Conservation (phyloP, 306 rosid genomes). For the Astragalus glycyphyllos region DNA sequence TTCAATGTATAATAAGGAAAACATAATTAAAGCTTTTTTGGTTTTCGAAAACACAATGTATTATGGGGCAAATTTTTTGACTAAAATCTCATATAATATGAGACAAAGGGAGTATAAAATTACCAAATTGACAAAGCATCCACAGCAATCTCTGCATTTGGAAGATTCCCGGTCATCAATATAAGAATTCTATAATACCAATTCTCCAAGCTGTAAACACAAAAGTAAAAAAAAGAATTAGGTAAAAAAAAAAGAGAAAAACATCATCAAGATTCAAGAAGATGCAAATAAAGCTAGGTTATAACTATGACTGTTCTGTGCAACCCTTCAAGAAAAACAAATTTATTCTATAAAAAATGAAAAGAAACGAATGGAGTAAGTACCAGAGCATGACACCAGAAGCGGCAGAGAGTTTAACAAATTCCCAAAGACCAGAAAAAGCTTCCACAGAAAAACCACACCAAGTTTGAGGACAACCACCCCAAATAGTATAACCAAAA, state of each 20-base stretch:
- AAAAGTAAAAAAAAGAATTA: neutral
- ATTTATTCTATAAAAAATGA: too few relatives aligned
- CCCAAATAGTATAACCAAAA: conserved; percentile 50
- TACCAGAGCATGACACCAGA: conserved; percentile 90
- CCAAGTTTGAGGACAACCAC: conserved; percentile 83
- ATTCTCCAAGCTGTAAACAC: conserved; percentile 71
- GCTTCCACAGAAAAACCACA: conserved; percentile 79
- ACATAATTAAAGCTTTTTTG: too few relatives aligned
- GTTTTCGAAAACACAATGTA: too few relatives aligned
- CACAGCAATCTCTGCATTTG: conserved; percentile 73
- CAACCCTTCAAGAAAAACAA: too few relatives aligned
- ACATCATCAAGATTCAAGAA: neutral
- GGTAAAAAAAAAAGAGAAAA: neutral
- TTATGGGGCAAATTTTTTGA: too few relatives aligned
- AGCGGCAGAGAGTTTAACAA: conserved; percentile 69
- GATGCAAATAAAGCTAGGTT: neutral
- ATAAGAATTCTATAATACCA: conserved; percentile 84
- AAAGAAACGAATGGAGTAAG: neutral
- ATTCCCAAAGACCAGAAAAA: conserved; percentile 83
- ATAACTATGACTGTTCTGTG: too few relatives aligned
- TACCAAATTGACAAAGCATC: conserved; percentile 90
- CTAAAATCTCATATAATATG: too few relatives aligned
- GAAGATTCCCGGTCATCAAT: conserved; percentile 77
- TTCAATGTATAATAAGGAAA: too few relatives aligned
- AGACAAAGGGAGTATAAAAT: too few relatives aligned